Percentiles rank a stretch among this genome's conserved stretches.
phyloP scores from a whole-genome alignment of 2,329 filamentous ascomycete species.

The Pezicula carpinea region DNA sequence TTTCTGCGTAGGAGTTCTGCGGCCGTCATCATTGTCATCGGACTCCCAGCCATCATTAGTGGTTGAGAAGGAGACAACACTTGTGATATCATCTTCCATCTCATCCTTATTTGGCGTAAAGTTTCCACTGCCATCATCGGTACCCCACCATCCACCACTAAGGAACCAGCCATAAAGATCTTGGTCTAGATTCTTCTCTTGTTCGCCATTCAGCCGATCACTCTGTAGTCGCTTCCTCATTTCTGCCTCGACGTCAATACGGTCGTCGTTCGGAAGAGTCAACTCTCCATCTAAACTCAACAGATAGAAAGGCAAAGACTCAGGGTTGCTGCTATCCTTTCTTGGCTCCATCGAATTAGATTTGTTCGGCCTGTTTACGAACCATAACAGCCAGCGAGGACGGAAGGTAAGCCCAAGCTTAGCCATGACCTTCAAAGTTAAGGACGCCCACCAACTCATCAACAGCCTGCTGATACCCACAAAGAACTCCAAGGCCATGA shows the following conservation, averaged over 20 bases:
- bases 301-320: constrained; percentile 47
- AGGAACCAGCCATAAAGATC: constrained; percentile 84
- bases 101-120: constrained; percentile 56
- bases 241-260: constrained; percentile 77
- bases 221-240: constrained; percentile 58
- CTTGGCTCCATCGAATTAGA: constrained; percentile 7
- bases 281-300: constrained; percentile 47
- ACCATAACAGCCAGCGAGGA: constrained; percentile 57
- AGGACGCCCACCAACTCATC: constrained; percentile 35
- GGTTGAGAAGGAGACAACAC: constrained; percentile 59
- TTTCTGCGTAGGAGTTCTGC: constrained; percentile 69
- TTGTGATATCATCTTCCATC: constrained; percentile 70
- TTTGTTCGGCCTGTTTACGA: constrained; percentile 24
- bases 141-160: constrained; percentile 78
- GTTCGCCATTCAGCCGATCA: constrained; percentile 36
- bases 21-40: constrained; percentile 39
- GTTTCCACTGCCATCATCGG: constrained; percentile 73
- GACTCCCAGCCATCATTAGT: constrained; percentile 46
- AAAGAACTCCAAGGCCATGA: constrained; percentile 71
- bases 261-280: constrained; percentile 52
- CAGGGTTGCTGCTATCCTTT: constrained; percentile 19
- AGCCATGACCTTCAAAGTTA: constrained; percentile 38
- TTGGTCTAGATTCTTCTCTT: constrained; percentile 65
- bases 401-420: constrained; percentile 55
- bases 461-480: constrained; percentile 67